phyloP scores from a whole-genome alignment of 345 rosid species.

The Eucalyptus shirleyi region DNA sequence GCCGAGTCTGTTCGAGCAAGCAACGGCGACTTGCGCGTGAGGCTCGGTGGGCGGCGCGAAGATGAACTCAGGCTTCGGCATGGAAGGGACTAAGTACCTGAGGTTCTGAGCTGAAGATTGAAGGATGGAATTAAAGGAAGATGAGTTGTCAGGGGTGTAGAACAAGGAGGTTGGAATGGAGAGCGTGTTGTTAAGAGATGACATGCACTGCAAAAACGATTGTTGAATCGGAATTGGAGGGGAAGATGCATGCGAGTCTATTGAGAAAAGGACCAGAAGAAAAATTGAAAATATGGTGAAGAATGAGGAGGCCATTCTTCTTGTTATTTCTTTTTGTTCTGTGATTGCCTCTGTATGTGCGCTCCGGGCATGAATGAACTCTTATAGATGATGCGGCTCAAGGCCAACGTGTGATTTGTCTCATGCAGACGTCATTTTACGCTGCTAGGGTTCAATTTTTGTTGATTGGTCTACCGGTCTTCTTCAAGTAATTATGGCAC shows the following conservation, averaged over 20 bases:
- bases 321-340: background rate
- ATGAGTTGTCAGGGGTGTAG: background rate
- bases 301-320: background rate
- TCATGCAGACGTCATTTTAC: background rate
- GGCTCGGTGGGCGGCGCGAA: background rate
- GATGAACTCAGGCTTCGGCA: constrained; percentile 7
- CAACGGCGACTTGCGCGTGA: constrained; percentile 7
- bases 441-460: background rate
- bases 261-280: background rate
- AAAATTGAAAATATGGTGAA: background rate
- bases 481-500: rapidly evolving
- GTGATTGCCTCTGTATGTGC: background rate
- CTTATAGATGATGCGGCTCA: background rate
- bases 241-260: background rate
- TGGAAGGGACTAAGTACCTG: background rate
- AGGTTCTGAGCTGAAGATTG: background rate
- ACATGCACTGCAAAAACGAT: background rate
- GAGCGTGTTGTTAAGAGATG: background rate
- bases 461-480: background rate
- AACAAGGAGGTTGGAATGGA: constrained; percentile 2
- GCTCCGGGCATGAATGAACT: background rate
- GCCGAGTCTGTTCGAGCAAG: background rate
- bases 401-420: background rate
- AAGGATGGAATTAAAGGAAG: background rate
- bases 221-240: background rate